Conservation (phyloP, 1,139 yeast genomes). For the Yamadazyma spencermartinsiae region DNA sequence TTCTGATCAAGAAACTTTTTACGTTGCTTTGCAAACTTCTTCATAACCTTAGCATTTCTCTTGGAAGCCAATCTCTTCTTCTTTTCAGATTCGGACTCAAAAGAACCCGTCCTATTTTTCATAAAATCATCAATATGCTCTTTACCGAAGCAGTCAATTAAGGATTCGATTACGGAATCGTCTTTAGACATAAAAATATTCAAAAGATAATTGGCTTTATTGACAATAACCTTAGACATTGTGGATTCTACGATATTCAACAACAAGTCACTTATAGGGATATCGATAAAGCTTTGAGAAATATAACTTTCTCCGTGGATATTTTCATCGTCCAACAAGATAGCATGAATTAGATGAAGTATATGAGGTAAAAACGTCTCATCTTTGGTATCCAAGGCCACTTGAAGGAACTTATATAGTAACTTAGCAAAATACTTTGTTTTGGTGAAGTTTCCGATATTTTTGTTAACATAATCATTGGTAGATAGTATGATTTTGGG, state of each 20-base stretch:
- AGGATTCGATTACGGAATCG: conserved; percentile 47
- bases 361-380: conserved; percentile 57
- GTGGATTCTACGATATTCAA: conserved; percentile 51
- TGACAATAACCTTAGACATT: conserved; percentile 47
- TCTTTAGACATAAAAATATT: conserved; percentile 51
- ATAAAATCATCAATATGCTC: conserved; percentile 47
- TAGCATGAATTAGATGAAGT: conserved; percentile 69
- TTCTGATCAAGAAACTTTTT: conserved; percentile 38
- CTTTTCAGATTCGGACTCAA: conserved; percentile 45
- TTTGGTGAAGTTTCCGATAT: conserved; percentile 54
- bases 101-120: conserved; percentile 24
- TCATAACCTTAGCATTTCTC: conserved; percentile 40
- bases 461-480: conserved; percentile 38
- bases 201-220: conserved; percentile 58
- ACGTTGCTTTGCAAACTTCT: conserved; percentile 43
- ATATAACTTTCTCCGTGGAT: conserved; percentile 38
- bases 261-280: conserved; percentile 58
- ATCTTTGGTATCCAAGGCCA: conserved; percentile 50
- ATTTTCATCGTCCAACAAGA: conserved; percentile 54
- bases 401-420: conserved; percentile 54
- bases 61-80: conserved; percentile 40
- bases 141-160: conserved; percentile 59
- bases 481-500: conserved; percentile 35
- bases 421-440: conserved; percentile 55
- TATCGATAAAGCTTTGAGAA: conserved; percentile 47